Conservation (phyloP, 805 yeast genomes). For the Saturnispora diversa region DNA sequence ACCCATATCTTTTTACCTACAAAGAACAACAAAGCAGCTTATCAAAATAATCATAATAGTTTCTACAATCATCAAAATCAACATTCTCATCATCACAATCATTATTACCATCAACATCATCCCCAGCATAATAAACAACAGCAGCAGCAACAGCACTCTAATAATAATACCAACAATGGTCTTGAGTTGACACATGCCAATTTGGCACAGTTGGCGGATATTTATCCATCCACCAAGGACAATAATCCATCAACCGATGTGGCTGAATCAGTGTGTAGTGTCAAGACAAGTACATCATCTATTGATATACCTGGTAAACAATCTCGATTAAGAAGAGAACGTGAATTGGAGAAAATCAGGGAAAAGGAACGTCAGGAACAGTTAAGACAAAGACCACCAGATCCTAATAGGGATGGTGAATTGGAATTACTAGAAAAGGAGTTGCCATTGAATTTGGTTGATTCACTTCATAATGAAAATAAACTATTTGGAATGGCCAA, state of each 20-base stretch:
- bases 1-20: constrained; percentile 58
- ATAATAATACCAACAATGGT: background rate
- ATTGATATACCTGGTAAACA: constrained; percentile 26
- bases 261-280: constrained; percentile 20
- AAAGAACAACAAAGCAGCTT: constrained; percentile 20
- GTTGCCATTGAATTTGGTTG: constrained; percentile 25
- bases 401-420: constrained; percentile 1
- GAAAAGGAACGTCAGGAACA: constrained; percentile 6
- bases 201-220: constrained; percentile 8
- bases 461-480: constrained; percentile 26
- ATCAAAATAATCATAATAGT: background rate
- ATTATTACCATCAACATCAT: background rate
- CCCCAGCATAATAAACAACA: background rate
- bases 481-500: constrained; percentile 13
- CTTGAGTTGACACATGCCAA: constrained; percentile 13
- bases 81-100: background rate
- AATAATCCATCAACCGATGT: constrained; percentile 6
- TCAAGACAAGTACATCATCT: constrained; percentile 23
- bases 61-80: background rate
- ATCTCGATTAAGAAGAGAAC: constrained; percentile 7
- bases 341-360: constrained; percentile 8
- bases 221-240: background rate
- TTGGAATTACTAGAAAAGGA: constrained; percentile 23
- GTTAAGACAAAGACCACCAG: background rate
- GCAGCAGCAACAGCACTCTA: background rate